A percentile compares a stretch with the other conserved stretches of the same genome.
Evolutionary conservation across 2,329 filamentous ascomycete genomes (phyloP).

Genomic region (Paraconiothyrium brasiliense): DNA sequence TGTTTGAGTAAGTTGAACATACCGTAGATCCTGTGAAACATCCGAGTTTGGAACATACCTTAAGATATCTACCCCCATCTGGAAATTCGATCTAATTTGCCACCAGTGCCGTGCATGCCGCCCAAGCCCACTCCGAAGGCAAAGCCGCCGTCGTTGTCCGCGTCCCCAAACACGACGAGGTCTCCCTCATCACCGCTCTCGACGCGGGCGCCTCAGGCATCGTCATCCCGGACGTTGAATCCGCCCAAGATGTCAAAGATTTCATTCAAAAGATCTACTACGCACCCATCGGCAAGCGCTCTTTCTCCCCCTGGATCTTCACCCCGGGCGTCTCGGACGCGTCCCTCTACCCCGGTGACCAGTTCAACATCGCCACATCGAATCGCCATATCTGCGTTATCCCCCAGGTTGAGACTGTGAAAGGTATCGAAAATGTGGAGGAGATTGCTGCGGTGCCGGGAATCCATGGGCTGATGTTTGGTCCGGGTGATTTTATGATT

Average conservation of each 20-base stretch:
- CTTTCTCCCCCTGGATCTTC: constrained; percentile 39
- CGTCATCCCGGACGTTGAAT: constrained; percentile 35
- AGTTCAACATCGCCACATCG: constrained; percentile 33
- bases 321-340: constrained; percentile 30
- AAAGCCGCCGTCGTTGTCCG: constrained; percentile 34
- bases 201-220: constrained; percentile 38
- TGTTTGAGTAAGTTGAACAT: constrained; percentile 32
- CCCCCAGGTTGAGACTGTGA: constrained; percentile 37
- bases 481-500: constrained; percentile 37
- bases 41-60: neutral
- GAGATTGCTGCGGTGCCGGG: constrained; percentile 39
- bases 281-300: constrained; percentile 33
- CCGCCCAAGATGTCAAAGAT: constrained; percentile 34
- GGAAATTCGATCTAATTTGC: constrained; percentile 6
- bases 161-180: constrained; percentile 36
- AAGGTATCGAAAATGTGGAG: constrained; percentile 36
- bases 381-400: constrained; percentile 41
- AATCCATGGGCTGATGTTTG: constrained; percentile 38
- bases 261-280: constrained; percentile 37
- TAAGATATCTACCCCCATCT: neutral
- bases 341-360: constrained; percentile 34
- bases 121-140: constrained; percentile 39
- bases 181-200: constrained; percentile 34
- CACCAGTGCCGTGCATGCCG: constrained; percentile 36
- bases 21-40: neutral